Percentiles rank a stretch among this genome's conserved stretches.
Evolutionary conservation across 2,329 filamentous ascomycete genomes (phyloP).

Genomic region (Fusarium succisae): DNA sequence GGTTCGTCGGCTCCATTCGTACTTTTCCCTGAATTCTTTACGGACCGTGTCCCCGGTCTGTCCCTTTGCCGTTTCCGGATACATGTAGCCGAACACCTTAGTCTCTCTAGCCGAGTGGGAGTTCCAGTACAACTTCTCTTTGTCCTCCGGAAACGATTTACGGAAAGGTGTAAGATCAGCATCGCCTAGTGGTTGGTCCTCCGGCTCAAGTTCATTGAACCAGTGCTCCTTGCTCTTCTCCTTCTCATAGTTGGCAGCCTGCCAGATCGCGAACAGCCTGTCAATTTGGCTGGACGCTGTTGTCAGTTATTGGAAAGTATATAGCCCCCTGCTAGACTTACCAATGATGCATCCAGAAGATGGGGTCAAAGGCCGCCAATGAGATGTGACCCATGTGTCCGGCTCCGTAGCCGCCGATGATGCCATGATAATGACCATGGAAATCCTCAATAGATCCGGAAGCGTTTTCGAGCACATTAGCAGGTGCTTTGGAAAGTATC

Average conservation of each 20-base stretch:
- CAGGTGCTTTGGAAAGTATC: too few species aligned
- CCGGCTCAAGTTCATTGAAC: not conserved
- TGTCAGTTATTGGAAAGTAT: fast-evolving
- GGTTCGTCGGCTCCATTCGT: not conserved
- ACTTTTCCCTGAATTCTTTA: not conserved
- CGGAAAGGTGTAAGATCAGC: too few species aligned
- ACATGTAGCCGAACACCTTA: fast-evolving
- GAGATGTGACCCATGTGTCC: too few species aligned
- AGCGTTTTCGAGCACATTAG: too few species aligned
- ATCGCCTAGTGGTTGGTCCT: too few species aligned
- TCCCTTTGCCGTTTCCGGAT: fast-evolving
- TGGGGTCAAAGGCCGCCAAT: too few species aligned
- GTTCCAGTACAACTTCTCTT: not conserved
- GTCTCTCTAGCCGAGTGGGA: fast-evolving
- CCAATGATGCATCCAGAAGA: too few species aligned
- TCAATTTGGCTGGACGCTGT: not conserved
- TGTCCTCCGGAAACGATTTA: fast-evolving
- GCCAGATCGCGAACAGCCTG: not conserved
- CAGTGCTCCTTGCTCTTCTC: not conserved
- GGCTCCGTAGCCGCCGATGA: too few species aligned
- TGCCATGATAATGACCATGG: too few species aligned
- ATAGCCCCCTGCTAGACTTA: too few species aligned
- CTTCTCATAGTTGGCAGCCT: not conserved
- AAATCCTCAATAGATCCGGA: too few species aligned
- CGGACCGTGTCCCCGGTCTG: not conserved